Percentiles rank a stretch among this genome's conserved stretches.
phyloP scores from a whole-genome alignment of 768 basidiomycete species.

The Cystofilobasidium ferigula region DNA sequence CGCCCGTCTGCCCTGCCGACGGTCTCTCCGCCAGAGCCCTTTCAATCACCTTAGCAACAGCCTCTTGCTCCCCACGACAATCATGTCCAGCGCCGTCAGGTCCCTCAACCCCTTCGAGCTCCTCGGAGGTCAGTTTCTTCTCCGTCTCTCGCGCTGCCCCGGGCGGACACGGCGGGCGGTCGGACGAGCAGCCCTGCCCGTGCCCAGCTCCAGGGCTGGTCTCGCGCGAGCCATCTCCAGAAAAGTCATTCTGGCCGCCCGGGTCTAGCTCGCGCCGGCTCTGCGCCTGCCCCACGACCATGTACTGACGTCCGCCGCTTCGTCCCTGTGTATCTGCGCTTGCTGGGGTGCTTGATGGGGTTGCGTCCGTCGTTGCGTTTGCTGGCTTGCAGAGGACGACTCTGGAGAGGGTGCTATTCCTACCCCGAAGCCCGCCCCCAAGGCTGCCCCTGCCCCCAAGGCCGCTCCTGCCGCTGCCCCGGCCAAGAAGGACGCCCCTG shows the following conservation, averaged over 20 bases:
- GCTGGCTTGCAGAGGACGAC: slow-evolving; percentile 25
- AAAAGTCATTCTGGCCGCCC: background rate
- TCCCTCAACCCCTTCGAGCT: slow-evolving; percentile 26
- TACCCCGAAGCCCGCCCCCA: slow-evolving; percentile 22
- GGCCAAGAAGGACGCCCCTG: slow-evolving; percentile 12
- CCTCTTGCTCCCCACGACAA: no score
- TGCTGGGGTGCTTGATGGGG: no score
- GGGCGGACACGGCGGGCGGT: background rate
- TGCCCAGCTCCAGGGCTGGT: background rate
- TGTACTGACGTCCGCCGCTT: no score
- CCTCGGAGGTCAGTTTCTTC: slow-evolving; percentile 17
- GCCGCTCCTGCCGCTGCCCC: slow-evolving; percentile 24
- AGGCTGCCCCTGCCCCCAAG: slow-evolving; percentile 20
- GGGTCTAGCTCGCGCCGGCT: no score
- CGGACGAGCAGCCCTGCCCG: background rate
- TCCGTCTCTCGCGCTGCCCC: background rate
- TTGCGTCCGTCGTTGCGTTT: no score
- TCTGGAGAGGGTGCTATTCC: slow-evolving; percentile 21
- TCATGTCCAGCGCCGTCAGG: slow-evolving; percentile 24
- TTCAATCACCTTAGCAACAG: no score
- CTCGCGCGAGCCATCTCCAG: background rate
- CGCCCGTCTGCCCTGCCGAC: no score
- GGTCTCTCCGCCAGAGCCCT: no score
- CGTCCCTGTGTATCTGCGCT: no score
- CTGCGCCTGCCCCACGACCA: no score